Base-by-base conservation (phyloP, 1,284 basidiomycete genomes). In the Rhodofomes roseus region DNA sequence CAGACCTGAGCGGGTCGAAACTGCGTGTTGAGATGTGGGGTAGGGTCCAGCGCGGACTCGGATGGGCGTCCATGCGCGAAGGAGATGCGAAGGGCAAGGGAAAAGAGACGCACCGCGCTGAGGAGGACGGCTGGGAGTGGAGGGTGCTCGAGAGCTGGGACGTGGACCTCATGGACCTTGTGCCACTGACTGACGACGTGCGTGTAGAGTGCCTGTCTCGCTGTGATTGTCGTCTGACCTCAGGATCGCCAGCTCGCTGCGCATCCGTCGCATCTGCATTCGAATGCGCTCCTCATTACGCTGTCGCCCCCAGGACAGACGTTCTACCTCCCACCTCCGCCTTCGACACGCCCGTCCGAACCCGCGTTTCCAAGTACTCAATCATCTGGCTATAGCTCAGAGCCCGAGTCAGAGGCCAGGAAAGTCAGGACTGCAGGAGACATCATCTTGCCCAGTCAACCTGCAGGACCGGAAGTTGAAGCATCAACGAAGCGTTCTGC, bases 261-360 rank as follows among this genome's bases (percentile, higher is more conserved):
- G 48, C 76, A 82, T 65, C 76, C 80, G 0, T 76, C 78, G 2
- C 77, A 77, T 36, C 72, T 93, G 36, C 86, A 90, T 1, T 86
- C 85, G 23, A 94, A 94, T 68, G 85, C 89, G 0, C 77, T 93
- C 9, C 72, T 93, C 11, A 66, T 94, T 43, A 79, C 82, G 8
- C 77, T 93, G 48, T 77, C 81, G 23, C 84, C 87, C 14, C 79
- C 79, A 11, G 84, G 81, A 4, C 75, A 80, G 65, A 77, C 76
- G 27, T 88, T 83, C 66, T 89, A 85, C 70, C 68, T 89, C 16
- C 83, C 85, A n/a, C n/a, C n/a, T n/a, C n/a, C n/a, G 36, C 65
- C 82, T 23, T 64, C 73, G 34, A 65, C 75, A 57, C 62, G 60
- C 60, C 65, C 56, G 48, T 64, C 68, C n/a, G 64, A 62, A 20